Base-by-base conservation (phyloP, 1,284 basidiomycete genomes). In the Athelia psychrophila region DNA sequence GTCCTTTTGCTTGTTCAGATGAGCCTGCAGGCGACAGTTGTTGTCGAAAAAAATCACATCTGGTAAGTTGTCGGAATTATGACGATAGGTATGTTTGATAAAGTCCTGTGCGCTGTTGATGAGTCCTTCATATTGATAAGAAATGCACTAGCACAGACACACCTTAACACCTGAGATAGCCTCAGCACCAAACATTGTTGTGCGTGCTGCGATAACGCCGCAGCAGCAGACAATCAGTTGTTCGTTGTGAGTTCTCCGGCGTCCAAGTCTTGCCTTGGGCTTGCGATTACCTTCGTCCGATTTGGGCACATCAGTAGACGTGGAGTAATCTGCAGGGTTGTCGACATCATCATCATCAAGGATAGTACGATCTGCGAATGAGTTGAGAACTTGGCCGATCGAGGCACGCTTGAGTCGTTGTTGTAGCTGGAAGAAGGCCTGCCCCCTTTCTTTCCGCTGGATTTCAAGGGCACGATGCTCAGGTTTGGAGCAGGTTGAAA, bases 241-340 rank as follows among this genome's bases (percentile, higher is more conserved):
- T 46, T 71, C 64, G 47, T 67, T 71, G 49, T 71, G 65, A 6
- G 67, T 69, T 2, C 64, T 54, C 0, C 58, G 49, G 2, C 58
- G 51, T 2, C 58, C 58, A 50, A 70, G 67, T 12, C 44, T 48
- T 0, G 62, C 61, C 13, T 56, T 54, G 0, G 62, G 27, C 30
- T 51, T 57, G 16, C 53, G 46, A 30, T 30, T 30, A 30, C 27
- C 27, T 13, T 30, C 27, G 13, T 30, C 27, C 5, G 27, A 30
- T 30, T 30, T 30, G 27, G 27, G 27, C 27, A 30, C 27, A 13
- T 30, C 27, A 30, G 27, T 30, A 13, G 27, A 30, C 13, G 27
- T 30, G 27, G 27, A 30, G 27, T 30, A 30, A 13, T 30, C 27
- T 30, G 27, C 27, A 30, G 27, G 27, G 13, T 30, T 30, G 13